Evolutionary conservation across 768 basidiomycete genomes (phyloP), one percentile per base, ranked within the genome.

Genomic region (Russula dissimulans): DNA sequence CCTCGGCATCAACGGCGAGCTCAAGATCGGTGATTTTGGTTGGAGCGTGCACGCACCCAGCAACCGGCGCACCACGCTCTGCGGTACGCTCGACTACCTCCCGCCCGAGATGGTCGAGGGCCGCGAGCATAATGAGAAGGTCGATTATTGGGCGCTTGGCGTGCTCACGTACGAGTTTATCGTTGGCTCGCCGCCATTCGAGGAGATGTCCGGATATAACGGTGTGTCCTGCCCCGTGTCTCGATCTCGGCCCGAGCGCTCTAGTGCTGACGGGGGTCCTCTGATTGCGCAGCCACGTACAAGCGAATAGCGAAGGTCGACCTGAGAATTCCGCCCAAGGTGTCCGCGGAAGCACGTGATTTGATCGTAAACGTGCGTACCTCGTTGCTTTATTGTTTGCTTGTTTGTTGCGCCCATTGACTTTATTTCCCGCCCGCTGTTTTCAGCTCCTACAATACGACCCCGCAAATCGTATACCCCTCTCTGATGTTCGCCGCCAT

Each of bases 51-150:
- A 98, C 71, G 95, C 95, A 0, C 95, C 95, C 0, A 84, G 91
- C 1, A 91, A 93, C 69, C 77, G 94, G 47, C 76, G 95, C 46
- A 87, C 81, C 74, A 97, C 97, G 0, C 79, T 98, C 11, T 98
- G 95, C 67, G 95, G 95, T 12, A 98, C 95, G 1, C 75, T 97
- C 47, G 97, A 98, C 71, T 98, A 98, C 70, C 79, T 99, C 11
- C 95, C 97, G 0, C 95, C 97, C 12, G 95, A 98, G 78, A 99
- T 98, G 97, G 90, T 99, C 14, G 93, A 97, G 67, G 86, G 87
- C 0, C 86, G 81, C 65, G 90, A 89, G 61, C 95, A 98, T 70
- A 87, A 80, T 56, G 91, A 93, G 68, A 86, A 82, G 68, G 95
- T 98, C 42, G 95, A 98, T 68, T 81, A 92, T 60, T 99, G 95